These are phyloP conservation scores for Ophioceras dolichostomum DNA, from an alignment of 2,329 filamentous ascomycete genomes.

Conservation along the genomic window DNA sequence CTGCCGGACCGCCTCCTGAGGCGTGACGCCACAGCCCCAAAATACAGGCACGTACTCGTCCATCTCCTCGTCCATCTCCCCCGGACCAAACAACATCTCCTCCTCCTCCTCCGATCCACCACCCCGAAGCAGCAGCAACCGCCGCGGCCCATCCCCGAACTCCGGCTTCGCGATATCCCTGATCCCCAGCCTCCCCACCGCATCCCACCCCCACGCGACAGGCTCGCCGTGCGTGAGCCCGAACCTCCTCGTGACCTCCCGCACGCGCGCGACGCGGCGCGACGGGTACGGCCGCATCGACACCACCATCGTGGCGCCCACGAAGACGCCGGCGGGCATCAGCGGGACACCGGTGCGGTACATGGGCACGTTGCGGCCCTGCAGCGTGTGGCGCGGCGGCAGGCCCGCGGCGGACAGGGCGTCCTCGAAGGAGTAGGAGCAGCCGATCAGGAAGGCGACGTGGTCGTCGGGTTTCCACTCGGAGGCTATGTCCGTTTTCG, in stretches of 20 bases:
- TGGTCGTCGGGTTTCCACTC: constrained; percentile 48
- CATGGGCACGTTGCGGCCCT: constrained; percentile 44
- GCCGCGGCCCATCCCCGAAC: constrained; percentile 40
- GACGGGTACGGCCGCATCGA: constrained; percentile 48
- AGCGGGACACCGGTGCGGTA: constrained; percentile 46
- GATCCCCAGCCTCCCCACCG: constrained; percentile 32
- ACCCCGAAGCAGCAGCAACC: constrained; percentile 2
- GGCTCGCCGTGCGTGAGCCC: constrained; percentile 50
- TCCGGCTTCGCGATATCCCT: constrained; percentile 36
- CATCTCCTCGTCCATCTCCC: constrained; percentile 21
- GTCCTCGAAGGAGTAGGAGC: constrained; percentile 50
- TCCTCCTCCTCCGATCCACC: constrained; percentile 26
- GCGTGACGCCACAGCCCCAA: constrained; percentile 55
- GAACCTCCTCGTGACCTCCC: constrained; percentile 42
- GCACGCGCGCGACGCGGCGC: constrained; percentile 36
- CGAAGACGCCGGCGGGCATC: constrained; percentile 45
- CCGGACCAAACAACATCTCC: constrained; percentile 14
- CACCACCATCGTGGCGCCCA: constrained; percentile 38
- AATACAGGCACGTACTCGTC: constrained; percentile 40
- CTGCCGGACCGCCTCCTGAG: constrained; percentile 50
- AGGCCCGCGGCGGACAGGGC: constrained; percentile 39
- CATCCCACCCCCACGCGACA: constrained; percentile 13
- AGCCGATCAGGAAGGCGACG: constrained; percentile 51
- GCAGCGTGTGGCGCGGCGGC: constrained; percentile 33
- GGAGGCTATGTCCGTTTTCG: constrained; percentile 27